Conservation (phyloP, 176 grass and related monocot species). For the Tillandsia fasciculata region DNA sequence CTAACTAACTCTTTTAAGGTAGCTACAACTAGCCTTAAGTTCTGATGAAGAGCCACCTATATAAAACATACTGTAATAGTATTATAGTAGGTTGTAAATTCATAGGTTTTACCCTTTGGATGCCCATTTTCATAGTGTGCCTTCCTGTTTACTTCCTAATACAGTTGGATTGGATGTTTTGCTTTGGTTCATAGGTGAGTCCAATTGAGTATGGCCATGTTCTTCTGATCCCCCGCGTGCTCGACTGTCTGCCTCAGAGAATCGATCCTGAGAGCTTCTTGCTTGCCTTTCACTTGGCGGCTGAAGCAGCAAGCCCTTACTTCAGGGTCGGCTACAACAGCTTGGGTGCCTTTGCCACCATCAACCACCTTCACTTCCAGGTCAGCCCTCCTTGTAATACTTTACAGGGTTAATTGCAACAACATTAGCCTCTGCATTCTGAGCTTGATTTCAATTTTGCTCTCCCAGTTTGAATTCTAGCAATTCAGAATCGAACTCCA, state of each 20-base stretch:
- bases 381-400: conserved; percentile 15
- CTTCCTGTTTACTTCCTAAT: no score
- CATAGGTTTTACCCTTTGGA: no score
- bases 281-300: conserved; percentile 58
- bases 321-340: conserved; percentile 84
- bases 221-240: conserved; percentile 52
- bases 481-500: no score
- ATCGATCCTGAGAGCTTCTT: conserved; percentile 55
- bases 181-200: conserved; percentile 51
- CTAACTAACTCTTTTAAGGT: no score
- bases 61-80: no score
- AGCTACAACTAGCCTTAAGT: no score
- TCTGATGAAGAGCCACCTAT: not conserved
- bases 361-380: conserved; percentile 97
- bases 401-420: not conserved
- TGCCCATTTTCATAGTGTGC: no score
- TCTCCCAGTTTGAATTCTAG: not conserved
- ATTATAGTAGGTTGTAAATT: no score
- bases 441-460: not conserved
- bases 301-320: conserved; percentile 46
- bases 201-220: conserved; percentile 72
- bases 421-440: not conserved
- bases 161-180: not conserved
- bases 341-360: conserved; percentile 71
- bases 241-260: conserved; percentile 53